Evolutionary conservation across 179 eudicot species (phyloP).

Genomic region (Spinacia oleracea): DNA sequence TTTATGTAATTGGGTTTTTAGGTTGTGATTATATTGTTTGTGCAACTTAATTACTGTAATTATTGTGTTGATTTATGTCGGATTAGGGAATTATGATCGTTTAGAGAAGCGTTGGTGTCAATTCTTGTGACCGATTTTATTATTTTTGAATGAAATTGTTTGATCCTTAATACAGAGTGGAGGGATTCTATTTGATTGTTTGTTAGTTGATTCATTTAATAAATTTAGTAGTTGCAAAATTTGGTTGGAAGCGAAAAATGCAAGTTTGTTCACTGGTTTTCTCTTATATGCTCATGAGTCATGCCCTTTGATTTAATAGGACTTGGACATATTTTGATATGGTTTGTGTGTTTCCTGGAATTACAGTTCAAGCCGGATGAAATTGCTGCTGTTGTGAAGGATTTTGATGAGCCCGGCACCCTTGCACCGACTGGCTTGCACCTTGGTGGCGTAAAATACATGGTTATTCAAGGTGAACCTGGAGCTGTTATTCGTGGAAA

Average conservation of each 20-base stretch:
- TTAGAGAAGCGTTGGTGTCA: background rate
- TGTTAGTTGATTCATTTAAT: too few species aligned
- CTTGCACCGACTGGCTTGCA: conserved; percentile 42
- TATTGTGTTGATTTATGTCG: background rate
- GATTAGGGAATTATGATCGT: background rate
- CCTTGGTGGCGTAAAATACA: conserved; percentile 41
- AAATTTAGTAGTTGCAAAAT: background rate
- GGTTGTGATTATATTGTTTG: background rate
- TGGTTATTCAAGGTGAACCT: conserved; percentile 43
- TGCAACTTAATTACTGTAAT: too few species aligned
- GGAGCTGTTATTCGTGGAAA: conserved; percentile 45
- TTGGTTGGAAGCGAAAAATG: background rate
- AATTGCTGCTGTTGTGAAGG: conserved; percentile 30
- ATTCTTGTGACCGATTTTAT: too few species aligned
- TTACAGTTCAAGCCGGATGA: conserved; percentile 32
- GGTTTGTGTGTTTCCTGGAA: background rate
- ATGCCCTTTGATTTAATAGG: background rate
- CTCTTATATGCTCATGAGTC: background rate
- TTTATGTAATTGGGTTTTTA: background rate
- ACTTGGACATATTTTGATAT: background rate
- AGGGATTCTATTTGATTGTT: background rate
- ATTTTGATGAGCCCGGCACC: conserved; percentile 34
- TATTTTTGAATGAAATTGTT: too few species aligned
- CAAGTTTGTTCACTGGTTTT: background rate
- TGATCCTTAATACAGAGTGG: background rate